Percentiles rank a stretch among this genome's conserved stretches.
Conservation (phyloP, 2,329 filamentous ascomycete genomes). For the Colletotrichum karsti region DNA sequence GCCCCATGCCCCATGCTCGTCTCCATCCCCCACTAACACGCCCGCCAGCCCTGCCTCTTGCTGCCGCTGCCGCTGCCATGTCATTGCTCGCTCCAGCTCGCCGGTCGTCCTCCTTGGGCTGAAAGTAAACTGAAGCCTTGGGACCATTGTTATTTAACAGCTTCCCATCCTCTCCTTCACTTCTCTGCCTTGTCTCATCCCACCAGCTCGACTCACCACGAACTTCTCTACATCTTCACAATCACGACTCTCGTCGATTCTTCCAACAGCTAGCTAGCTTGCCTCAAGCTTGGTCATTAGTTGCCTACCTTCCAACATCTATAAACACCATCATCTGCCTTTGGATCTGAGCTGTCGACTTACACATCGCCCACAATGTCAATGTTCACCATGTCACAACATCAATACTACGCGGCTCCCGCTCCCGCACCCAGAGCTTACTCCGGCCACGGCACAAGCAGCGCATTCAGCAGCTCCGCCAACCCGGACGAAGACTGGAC, state of each 20-base stretch:
- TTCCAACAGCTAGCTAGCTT: neutral
- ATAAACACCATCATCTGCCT: too few relatives aligned
- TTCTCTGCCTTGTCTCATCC: neutral
- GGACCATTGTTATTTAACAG: constrained; percentile 25
- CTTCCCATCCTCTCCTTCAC: constrained; percentile 16
- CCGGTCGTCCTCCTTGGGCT: constrained; percentile 11
- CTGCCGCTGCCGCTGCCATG: constrained; percentile 17
- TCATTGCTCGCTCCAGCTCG: constrained; percentile 11
- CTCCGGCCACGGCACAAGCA: constrained; percentile 81
- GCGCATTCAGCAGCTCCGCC: constrained; percentile 92
- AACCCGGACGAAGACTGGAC: constrained; percentile 99
- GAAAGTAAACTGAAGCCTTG: constrained; percentile 14
- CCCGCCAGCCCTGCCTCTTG: constrained; percentile 22
- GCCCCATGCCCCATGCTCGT: neutral
- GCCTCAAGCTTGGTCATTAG: neutral
- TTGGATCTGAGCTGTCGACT: too few relatives aligned
- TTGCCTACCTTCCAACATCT: neutral
- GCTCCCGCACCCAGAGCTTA: constrained; percentile 69
- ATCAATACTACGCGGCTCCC: constrained; percentile 49
- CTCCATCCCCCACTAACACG: too few relatives aligned
- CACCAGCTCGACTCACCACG: neutral
- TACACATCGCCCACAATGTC: constrained; percentile 19
- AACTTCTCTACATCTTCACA: neutral
- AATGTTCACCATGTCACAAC: constrained; percentile 55
- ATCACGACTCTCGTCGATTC: neutral